Evolutionary conservation across 2,329 filamentous ascomycete species (phyloP), one percentile per base, ranked within the genome.

Genomic region (Sporothrix schenckii): DNA sequence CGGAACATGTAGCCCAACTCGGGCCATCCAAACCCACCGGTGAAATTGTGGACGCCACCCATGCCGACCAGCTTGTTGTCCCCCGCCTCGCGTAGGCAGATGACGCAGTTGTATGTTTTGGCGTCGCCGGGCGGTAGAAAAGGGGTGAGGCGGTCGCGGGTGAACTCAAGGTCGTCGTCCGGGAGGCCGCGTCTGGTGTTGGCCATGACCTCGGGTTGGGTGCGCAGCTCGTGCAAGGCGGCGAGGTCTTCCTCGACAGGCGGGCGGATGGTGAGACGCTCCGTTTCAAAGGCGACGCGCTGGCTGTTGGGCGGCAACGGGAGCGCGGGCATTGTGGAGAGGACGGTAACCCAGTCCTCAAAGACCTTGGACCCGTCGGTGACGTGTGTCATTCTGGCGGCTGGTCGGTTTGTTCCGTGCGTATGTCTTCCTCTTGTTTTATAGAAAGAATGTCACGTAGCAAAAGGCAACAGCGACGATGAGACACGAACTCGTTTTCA

Each of bases 131-230:
- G 84, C 1, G 85, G 80, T n/a, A 87, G 76, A 44, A 80, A 82
- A 13, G 73, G 73, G 4, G 77, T 76, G 63, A 87, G 75, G 66
- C 76, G 81, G 30, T 71, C 74, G 71, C 77, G 78, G 11, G 86
- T 85, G 70, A 82, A 80, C 1, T 80, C 81, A 1, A 82, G 65
- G 74, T 83, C 79, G 68, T 75, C 72, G 78, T 89, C 84, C 10
- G 79, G 74, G 10, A 74, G 70, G 70, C 82, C 83, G 73, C 76
- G 73, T 3, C 72, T 69, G 68, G 88, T 88, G 82, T 84, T 89
- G 69, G 78, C 77, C 89, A 92, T 91, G 61, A 89, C 86, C 73
- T 89, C 87, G 4, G 83, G 82, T 76, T 89, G 82, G 16, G 80
- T 81, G 30, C 89, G 86, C 68, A 92, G 80, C 27, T 78, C 78